A percentile compares a stretch with the other conserved stretches of the same genome.
These are phyloP conservation scores for Teunomyces barrocoloradensis DNA, from an alignment of 805 yeast species.

Conservation along the genomic window DNA sequence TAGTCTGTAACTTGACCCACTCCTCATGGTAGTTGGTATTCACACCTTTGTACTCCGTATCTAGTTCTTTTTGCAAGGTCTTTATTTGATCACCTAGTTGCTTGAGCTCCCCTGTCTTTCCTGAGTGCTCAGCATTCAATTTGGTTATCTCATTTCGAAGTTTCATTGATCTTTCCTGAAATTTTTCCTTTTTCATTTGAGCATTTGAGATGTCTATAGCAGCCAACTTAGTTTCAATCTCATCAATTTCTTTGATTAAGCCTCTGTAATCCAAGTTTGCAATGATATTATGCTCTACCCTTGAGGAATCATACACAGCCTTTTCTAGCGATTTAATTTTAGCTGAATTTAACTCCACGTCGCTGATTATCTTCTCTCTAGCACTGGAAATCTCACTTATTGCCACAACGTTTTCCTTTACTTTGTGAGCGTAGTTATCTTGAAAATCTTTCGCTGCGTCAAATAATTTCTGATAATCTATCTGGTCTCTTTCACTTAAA, in stretches of 20 bases:
- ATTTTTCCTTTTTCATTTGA: slow-evolving; percentile 55
- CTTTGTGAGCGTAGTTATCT: slow-evolving; percentile 14
- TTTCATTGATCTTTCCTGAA: slow-evolving; percentile 54
- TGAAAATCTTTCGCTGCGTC: slow-evolving; percentile 19
- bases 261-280: slow-evolving; percentile 61
- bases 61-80: slow-evolving; percentile 55
- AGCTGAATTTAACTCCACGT: slow-evolving; percentile 21
- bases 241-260: slow-evolving; percentile 36
- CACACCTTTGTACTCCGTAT: slow-evolving; percentile 68
- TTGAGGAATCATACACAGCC: slow-evolving; percentile 31
- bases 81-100: slow-evolving; percentile 74
- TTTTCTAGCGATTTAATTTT: slow-evolving; percentile 20
- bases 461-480: slow-evolving; percentile 1
- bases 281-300: slow-evolving; percentile 53
- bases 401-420: slow-evolving; percentile 20
- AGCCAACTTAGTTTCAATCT: slow-evolving; percentile 37
- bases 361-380: slow-evolving; percentile 11
- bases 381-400: not conserved
- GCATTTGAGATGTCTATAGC: slow-evolving; percentile 57
- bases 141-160: slow-evolving; percentile 51
- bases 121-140: slow-evolving; percentile 63
- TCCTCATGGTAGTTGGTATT: slow-evolving; percentile 63
- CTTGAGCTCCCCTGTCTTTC: slow-evolving; percentile 79
- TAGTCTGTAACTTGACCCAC: slow-evolving; percentile 74
- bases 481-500: not conserved